Evolutionary conservation across 2,329 filamentous ascomycete genomes (phyloP).

Genomic region (Ophiosphaerella narmari): DNA sequence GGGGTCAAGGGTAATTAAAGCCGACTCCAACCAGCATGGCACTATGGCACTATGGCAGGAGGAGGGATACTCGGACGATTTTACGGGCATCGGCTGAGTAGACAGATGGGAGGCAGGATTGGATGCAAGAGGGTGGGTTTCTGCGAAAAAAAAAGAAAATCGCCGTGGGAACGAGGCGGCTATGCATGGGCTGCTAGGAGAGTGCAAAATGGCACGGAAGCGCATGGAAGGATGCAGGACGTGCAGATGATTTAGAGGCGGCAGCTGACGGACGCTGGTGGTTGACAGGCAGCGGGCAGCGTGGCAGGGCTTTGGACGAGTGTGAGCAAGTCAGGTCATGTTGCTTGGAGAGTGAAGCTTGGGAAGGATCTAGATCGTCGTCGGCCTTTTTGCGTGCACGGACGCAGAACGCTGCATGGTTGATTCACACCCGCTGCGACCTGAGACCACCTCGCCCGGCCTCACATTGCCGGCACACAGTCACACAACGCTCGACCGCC

Average conservation of each 20-base stretch:
- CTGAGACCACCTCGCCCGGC: slow-evolving; percentile 2
- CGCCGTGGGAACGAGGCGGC: no score
- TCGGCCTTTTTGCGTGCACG: neutral
- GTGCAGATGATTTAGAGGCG: no score
- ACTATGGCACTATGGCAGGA: neutral
- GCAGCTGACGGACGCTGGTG: neutral
- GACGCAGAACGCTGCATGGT: neutral
- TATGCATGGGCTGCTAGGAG: no score
- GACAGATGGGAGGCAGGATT: neutral
- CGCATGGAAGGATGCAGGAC: no score
- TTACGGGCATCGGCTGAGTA: neutral
- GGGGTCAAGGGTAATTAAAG: neutral
- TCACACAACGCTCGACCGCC: neutral
- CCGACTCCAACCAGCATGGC: neutral
- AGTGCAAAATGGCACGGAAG: no score
- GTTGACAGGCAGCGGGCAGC: neutral
- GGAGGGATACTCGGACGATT: neutral
- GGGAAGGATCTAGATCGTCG: neutral
- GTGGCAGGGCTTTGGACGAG: neutral
- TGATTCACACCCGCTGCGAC: slow-evolving; percentile 13
- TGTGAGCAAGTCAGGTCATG: neutral
- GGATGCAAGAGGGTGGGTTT: no score
- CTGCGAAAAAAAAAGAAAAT: no score
- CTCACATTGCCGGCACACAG: slow-evolving; percentile 6
- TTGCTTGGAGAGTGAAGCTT: neutral